Evolutionary conservation across 2,329 filamentous ascomycete species (phyloP).

Genomic region (Parafenestella ontariensis): DNA sequence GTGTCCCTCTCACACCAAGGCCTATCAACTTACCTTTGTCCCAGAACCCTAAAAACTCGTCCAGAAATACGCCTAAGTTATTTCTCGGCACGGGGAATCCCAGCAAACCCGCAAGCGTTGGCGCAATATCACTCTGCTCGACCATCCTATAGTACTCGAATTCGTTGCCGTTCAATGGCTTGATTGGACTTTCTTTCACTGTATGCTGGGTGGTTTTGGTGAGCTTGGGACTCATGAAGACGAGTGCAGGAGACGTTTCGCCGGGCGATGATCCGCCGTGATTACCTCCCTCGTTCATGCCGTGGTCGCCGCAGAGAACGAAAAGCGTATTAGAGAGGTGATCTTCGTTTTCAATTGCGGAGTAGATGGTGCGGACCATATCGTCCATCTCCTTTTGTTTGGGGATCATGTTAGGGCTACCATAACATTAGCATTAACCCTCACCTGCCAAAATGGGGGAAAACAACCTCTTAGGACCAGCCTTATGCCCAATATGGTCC

Average conservation of each 20-base stretch:
- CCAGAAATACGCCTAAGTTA: slow-evolving; percentile 85
- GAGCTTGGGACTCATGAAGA: slow-evolving; percentile 89
- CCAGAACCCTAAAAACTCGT: slow-evolving; percentile 82
- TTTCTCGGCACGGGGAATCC: slow-evolving; percentile 90
- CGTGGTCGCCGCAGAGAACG: slow-evolving; percentile 90
- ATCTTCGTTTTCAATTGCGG: slow-evolving; percentile 71
- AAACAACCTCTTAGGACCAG: slow-evolving; percentile 77
- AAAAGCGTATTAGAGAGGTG: slow-evolving; percentile 82
- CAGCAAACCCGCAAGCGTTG: slow-evolving; percentile 84
- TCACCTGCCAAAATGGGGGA: not conserved
- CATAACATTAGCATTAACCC: slow-evolving; percentile 7
- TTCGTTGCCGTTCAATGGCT: slow-evolving; percentile 62
- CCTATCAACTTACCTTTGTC: slow-evolving; percentile 64
- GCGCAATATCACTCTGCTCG: slow-evolving; percentile 94
- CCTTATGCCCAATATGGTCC: slow-evolving; percentile 97
- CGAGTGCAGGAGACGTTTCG: slow-evolving; percentile 89
- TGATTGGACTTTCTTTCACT: slow-evolving; percentile 59
- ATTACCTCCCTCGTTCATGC: slow-evolving; percentile 99
- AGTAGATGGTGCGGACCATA: slow-evolving; percentile 78
- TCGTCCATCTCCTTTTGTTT: slow-evolving; percentile 95
- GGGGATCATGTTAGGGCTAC: slow-evolving; percentile 84
- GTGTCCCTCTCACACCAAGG: not conserved
- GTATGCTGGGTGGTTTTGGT: slow-evolving; percentile 58
- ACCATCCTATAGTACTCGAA: slow-evolving; percentile 85
- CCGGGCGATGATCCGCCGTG: slow-evolving; percentile 93